Base-by-base conservation (phyloP, 1,284 basidiomycete genomes). In the Pseudozyma pruni region DNA sequence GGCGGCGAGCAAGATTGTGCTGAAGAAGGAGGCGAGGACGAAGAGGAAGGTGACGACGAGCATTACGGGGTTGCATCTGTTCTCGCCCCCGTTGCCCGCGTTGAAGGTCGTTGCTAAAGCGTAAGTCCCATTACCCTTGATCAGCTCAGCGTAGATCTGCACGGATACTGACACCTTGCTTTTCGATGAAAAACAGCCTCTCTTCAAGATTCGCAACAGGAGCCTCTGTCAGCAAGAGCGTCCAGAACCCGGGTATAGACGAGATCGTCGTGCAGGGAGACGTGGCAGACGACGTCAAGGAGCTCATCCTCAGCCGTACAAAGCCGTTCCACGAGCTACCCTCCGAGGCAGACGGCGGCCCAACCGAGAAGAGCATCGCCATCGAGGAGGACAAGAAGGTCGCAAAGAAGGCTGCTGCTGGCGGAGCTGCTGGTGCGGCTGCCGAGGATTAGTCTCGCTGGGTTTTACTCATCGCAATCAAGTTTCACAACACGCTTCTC, bases 201-300 rank as follows among this genome's bases (percentile, higher is more conserved):
- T 74, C 76, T n/a, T 76, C 78, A 3, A 41, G 77, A 8, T 71
- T 81, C 22, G 80, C 80, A 10, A 81, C 80, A 8, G 80, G 80
- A n/a, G 79, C 79, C 3, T 77, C 78, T n/a, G 78, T 81, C 33
- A 70, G 72, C 41, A 79, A 81, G 50, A 77, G 74, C 50, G 61
- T 76, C 1, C 71, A 75, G 40, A 72, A 81, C 46, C 80, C 80
- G 0, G 70, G 69, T 19, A 51, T 81, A 4, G 80, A 81, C 46
- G 80, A 81, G 37, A 81, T 81, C 43, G 75, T 79, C 13, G 75
- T 81, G n/a, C 80, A 81, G 50, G 80, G 80, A 25, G 80, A 81
- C 39, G 79, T 81, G 9, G 76, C 76, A 4, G 78, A 81, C 33
- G 78, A 81, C n/a, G 64, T 81, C 2, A 37, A 51, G 8, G 64